phyloP scores from a whole-genome alignment of 1,139 yeast species.

The Meyerozyma smithsonii region DNA sequence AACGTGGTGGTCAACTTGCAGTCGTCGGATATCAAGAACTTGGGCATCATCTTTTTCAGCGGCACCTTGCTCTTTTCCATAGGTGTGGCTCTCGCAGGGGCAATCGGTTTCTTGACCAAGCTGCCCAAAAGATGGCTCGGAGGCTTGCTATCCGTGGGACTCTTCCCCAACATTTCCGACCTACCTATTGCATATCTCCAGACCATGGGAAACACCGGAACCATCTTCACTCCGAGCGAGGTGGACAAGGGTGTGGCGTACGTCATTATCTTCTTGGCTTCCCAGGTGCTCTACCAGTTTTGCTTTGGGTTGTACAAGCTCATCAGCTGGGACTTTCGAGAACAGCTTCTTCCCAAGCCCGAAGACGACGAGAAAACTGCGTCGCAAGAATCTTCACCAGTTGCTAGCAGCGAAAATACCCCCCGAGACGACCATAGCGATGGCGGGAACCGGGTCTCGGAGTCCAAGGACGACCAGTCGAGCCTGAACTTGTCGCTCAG shows the following conservation, averaged over 20 bases:
- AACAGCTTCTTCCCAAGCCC: slow-evolving; percentile 15
- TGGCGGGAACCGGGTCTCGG: too few relatives aligned
- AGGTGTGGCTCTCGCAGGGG: slow-evolving; percentile 34
- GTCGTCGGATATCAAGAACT: slow-evolving; percentile 65
- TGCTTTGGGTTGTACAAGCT: slow-evolving; percentile 70
- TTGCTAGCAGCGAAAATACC: background rate
- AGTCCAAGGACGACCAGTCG: background rate
- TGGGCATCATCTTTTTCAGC: slow-evolving; percentile 67
- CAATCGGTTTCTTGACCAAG: slow-evolving; percentile 32
- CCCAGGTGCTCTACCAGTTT: slow-evolving; percentile 68
- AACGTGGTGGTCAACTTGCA: slow-evolving; percentile 69
- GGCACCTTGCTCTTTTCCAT: slow-evolving; percentile 40
- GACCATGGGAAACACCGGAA: slow-evolving; percentile 64
- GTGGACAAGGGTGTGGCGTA: slow-evolving; percentile 83
- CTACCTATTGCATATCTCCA: slow-evolving; percentile 87
- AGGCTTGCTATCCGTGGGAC: slow-evolving; percentile 62
- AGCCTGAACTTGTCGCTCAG: background rate
- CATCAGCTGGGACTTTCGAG: slow-evolving; percentile 66
- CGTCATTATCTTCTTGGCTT: slow-evolving; percentile 71
- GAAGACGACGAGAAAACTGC: slow-evolving; percentile 11
- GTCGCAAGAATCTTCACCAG: background rate
- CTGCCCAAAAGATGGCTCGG: slow-evolving; percentile 77
- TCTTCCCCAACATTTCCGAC: slow-evolving; percentile 72
- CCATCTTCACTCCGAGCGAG: slow-evolving; percentile 49
- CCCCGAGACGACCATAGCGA: background rate